Percentiles rank a stretch among this genome's conserved stretches.
Evolutionary conservation across 2,329 filamentous ascomycete genomes (phyloP).

Genomic region (Ascocoryne sarcoides): DNA sequence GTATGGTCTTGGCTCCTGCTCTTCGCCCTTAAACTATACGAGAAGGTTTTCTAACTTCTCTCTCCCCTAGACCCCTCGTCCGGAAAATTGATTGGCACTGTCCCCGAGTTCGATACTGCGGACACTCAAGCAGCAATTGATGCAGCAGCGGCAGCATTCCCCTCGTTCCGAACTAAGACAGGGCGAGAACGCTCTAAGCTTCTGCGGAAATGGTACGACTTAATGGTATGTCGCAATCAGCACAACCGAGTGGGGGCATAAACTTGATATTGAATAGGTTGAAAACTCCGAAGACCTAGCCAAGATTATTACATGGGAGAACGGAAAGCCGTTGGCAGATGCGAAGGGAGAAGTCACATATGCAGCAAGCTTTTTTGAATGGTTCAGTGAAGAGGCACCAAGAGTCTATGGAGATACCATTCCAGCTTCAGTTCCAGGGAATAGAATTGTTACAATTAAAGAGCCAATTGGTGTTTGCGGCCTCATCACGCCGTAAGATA

Average conservation of each 20-base stretch:
- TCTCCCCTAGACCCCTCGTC: conserved; percentile 75
- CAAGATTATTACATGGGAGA: conserved; percentile 80
- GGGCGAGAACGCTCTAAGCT: conserved; percentile 67
- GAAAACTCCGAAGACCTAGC: conserved; percentile 75
- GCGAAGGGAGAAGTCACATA: conserved; percentile 65
- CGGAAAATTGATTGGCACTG: conserved; percentile 69
- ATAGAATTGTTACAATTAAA: conserved; percentile 69
- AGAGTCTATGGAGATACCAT: conserved; percentile 68
- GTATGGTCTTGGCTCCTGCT: background rate
- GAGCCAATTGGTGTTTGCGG: conserved; percentile 80
- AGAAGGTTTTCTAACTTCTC: background rate
- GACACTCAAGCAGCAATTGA: conserved; percentile 77
- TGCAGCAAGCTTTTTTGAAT: conserved; percentile 68
- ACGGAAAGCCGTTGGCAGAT: conserved; percentile 74
- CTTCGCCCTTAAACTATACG: too few species aligned
- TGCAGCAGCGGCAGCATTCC: conserved; percentile 71
- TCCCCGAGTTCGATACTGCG: conserved; percentile 71
- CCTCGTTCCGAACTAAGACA: conserved; percentile 60
- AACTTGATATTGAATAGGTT: conserved; percentile 16
- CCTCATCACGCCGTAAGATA: conserved; percentile 61
- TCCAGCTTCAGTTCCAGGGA: conserved; percentile 57
- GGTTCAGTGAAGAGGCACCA: conserved; percentile 74
- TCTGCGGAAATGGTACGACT: conserved; percentile 72
- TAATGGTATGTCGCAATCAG: conserved; percentile 43
- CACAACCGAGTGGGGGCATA: background rate